Conservation (phyloP, 106 monocot species). For the Acanthochlamys bracteata region DNA sequence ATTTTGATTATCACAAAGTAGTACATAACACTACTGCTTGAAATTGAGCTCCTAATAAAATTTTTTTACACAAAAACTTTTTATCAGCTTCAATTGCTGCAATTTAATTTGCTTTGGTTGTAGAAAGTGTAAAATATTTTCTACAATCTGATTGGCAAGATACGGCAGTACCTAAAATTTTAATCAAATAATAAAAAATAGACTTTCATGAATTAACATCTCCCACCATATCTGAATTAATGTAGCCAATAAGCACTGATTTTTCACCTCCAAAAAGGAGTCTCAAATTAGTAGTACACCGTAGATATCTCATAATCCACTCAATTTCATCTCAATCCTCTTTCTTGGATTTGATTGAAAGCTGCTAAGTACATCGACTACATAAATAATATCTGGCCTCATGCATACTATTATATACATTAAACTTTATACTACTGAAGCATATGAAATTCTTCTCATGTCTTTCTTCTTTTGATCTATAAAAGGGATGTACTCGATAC, state of each 20-base stretch:
- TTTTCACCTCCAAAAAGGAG: background rate
- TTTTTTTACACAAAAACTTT: too few relatives aligned
- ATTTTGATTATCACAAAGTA: background rate
- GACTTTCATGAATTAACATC: background rate
- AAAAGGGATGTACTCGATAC: background rate
- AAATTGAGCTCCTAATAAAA: too few relatives aligned
- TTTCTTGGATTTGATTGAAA: too few relatives aligned
- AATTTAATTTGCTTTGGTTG: background rate
- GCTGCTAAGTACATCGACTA: background rate
- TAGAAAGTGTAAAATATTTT: background rate
- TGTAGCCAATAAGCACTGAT: background rate
- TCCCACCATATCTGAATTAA: background rate
- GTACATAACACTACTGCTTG: background rate
- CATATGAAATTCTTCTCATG: background rate
- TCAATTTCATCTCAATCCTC: too few relatives aligned
- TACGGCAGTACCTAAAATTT: background rate
- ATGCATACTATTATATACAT: background rate
- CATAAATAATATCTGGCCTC: background rate
- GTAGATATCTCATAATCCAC: too few relatives aligned
- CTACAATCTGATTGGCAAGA: background rate
- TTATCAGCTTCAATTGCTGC: background rate
- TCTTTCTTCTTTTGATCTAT: background rate
- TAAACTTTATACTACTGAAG: background rate
- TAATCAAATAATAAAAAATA: background rate
- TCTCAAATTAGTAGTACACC: background rate